These are phyloP conservation scores for Scedosporium minutisporum DNA, from an alignment of 2,329 filamentous ascomycete species.

Conservation along the genomic window DNA sequence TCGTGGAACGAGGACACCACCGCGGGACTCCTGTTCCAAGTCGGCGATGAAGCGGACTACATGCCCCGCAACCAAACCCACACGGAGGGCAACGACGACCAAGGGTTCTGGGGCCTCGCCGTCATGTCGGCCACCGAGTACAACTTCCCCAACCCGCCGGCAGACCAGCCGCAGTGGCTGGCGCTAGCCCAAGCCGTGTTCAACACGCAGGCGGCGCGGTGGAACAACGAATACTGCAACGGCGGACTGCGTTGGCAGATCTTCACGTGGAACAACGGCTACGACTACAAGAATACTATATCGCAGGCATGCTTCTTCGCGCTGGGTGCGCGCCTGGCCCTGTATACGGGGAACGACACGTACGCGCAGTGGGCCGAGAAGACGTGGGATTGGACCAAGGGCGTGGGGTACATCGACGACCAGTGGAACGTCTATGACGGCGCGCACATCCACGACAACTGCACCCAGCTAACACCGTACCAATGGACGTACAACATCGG, in stretches of 20 bases:
- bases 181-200: conserved; percentile 71
- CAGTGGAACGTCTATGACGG: conserved; percentile 56
- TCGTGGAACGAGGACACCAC: conserved; percentile 60
- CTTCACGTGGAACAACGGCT: conserved; percentile 72
- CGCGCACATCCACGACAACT: conserved; percentile 45
- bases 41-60: conserved; percentile 62
- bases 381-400: conserved; percentile 60
- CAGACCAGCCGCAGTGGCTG: conserved; percentile 53
- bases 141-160: conserved; percentile 52
- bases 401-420: conserved; percentile 47
- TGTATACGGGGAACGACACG: conserved; percentile 67
- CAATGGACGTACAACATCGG: conserved; percentile 65
- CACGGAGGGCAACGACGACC: conserved; percentile 64
- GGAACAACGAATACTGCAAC: conserved; percentile 59
- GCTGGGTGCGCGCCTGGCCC: conserved; percentile 56
- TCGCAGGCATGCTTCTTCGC: conserved; percentile 56
- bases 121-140: conserved; percentile 63
- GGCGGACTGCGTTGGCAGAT: conserved; percentile 81
- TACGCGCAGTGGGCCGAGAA: conserved; percentile 70
- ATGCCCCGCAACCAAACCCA: conserved; percentile 66
- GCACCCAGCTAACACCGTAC: conserved; percentile 46
- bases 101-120: conserved; percentile 64
- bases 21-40: conserved; percentile 64
- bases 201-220: conserved; percentile 65
- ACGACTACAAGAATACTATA: conserved; percentile 64